Base-by-base conservation (phyloP, 176 grass and related monocot genomes). In the Echinochloa phyllopogon region DNA sequence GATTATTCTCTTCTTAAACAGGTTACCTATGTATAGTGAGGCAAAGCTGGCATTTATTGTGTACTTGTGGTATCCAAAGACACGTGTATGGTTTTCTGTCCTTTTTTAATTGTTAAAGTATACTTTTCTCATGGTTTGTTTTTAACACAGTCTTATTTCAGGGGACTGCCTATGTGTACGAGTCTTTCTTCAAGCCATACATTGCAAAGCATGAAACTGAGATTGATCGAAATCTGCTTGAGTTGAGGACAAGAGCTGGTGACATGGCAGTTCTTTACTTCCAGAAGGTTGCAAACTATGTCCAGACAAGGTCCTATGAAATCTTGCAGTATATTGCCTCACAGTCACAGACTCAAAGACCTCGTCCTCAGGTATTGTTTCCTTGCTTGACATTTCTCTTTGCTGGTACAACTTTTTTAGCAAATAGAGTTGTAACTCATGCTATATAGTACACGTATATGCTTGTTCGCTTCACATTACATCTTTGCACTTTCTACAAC, bases 21-120 rank as follows among this genome's bases (percentile, higher is more conserved):
- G 96, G 96, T 79, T 98, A 42, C 96, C 96, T 29, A 94, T 98
- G 91, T 98, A 95, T 55, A 93, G 87, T 85, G 95, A 98, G 88
- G 90, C 92, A 77, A 98, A 98, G 79, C 79, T 98, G 61, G 93
- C 85, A 72, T 98, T 98, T 86, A 93, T 93, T 3, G 87, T 98
- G 42, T 98, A 98, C 66, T 67, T 98, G 41, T 98, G 95, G 95
- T 92, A 91, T 89, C 87, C 95, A 37, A 98, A 88, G 72, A 93
- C 93, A 90, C 88, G 83, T 80, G 95, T 98, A 76, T 66, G 77
- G 1, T 83, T 44, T 68, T 45, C 24, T 74, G 33, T 41, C 25
- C 13, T 62, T 69, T 69, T 80, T 6, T 76, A 39, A 61, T 72
- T 57, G 20, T 71, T 64, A 42, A 38, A 36, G 56, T 42, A 66